Percentiles rank a stretch among this genome's conserved stretches.
These are phyloP conservation scores for Pterocarpus santalinus DNA, from an alignment of 306 rosid species.

Conservation along the genomic window DNA sequence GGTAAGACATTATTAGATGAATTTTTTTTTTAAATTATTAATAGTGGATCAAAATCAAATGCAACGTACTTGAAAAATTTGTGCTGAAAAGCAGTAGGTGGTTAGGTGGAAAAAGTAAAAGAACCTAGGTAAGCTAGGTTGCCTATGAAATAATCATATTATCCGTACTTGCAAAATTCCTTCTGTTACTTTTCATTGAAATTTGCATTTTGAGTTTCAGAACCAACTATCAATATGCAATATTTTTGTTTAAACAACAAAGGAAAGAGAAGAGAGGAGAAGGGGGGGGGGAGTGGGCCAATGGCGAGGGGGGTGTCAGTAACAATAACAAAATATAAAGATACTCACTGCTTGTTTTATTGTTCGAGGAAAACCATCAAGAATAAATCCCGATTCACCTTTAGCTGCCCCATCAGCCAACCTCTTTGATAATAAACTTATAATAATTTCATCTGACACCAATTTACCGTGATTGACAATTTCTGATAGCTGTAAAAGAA, in stretches of 20 bases:
- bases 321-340: conserved; percentile 14
- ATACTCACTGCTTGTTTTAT: conserved; percentile 88
- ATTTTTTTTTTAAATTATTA: too few species aligned
- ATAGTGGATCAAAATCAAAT: background rate
- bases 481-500: conserved; percentile 76
- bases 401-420: conserved; percentile 77
- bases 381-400: conserved; percentile 91
- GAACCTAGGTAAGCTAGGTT: background rate
- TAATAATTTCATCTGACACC: conserved; percentile 91
- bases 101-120: background rate
- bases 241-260: background rate
- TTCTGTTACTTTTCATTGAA: background rate
- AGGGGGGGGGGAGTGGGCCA: background rate
- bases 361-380: conserved; percentile 96
- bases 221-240: conserved; percentile 9
- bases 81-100: background rate
- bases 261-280: too few species aligned
- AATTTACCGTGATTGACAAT: conserved; percentile 91
- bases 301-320: background rate
- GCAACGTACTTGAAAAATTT: background rate
- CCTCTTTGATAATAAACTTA: conserved; percentile 82
- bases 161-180: conserved; percentile 16
- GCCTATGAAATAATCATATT: background rate
- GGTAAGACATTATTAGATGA: background rate
- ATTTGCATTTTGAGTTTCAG: conserved; percentile 5